Evolutionary conservation across 306 rosid species (phyloP).

Genomic region (Ochetophila trinervis): DNA sequence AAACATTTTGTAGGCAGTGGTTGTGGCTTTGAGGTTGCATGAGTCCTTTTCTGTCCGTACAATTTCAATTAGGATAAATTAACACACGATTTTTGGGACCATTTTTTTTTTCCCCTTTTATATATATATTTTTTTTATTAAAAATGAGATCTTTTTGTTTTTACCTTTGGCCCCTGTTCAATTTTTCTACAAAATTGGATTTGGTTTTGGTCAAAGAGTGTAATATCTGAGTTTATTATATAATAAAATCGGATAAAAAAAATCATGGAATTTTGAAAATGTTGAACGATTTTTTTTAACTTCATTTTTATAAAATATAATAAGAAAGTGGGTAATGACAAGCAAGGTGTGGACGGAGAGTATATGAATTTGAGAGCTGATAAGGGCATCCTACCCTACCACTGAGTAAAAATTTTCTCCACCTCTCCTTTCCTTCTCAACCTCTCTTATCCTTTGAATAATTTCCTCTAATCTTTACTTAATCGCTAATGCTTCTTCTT

Average conservation of each 20-base stretch:
- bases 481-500: conserved; percentile 64
- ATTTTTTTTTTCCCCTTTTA: conserved; percentile 1
- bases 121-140: not conserved
- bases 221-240: not conserved
- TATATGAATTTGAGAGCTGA: conserved; percentile 38
- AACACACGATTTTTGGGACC: conserved; percentile 19
- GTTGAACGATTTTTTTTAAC: conserved; percentile 1
- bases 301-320: not conserved
- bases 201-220: not conserved
- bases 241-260: not conserved
- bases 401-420: conserved; percentile 40
- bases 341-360: conserved; percentile 25
- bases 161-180: not conserved
- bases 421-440: conserved; percentile 44
- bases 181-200: not conserved
- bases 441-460: conserved; percentile 67
- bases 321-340: conserved; percentile 17
- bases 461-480: conserved; percentile 70
- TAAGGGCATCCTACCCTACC: conserved; percentile 95
- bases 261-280: conserved; percentile 4
- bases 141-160: not conserved
- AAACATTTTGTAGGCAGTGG: not conserved
- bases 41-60: conserved; percentile 44
- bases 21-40: not conserved
- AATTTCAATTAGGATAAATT: not conserved